Evolutionary conservation across 441 rosid species (phyloP), one percentile per base, ranked within the genome.

Genomic region (Hypseocharis bilobata): DNA sequence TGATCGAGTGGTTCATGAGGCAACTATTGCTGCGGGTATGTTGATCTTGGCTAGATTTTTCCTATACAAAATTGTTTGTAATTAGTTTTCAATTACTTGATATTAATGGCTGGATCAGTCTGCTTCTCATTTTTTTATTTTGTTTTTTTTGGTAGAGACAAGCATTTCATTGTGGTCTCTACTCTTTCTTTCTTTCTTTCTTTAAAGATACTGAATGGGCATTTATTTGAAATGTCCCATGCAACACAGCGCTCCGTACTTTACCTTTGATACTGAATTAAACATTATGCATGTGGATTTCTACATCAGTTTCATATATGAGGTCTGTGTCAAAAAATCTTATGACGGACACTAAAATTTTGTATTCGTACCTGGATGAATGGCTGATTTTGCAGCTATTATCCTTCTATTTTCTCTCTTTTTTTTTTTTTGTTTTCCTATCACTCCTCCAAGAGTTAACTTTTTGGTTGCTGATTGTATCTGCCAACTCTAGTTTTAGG

Each of bases 1-100:
- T 78, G 96, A 92, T 84, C 81, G 80, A 52, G 96, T 86, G 63
- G 96, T 87, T 74, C 96, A 92, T 55, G 98, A 90, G 70, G 87
- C 89, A 65, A 88, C 96, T 67, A 70, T 89, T 64, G 84, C 89
- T 58, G 88, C 88, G 64, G 98, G 98, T 92, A 77, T 66, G 77
- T 70, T 29, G 51, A 60, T 59, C 52, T 51, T 36, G 34, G 30
- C 27, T 64, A 34, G 34, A 57, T 22, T 36, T 22, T 32, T 60
- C 10, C 30, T 42, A 6, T 36, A 26, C 30, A 16, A 45, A 28
- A 16, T 64, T 0, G 65, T 32, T 59, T 34, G 36, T 22, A 51
- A 51, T 51, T 22, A 20, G 27, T 51, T 51, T 8, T 6, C 20
- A 51, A 51, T 51, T 20, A 42, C 16, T 0, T 3, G 3, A 1